These are phyloP conservation scores for Emmonsiellopsis sp. DNA, from an alignment of 2,329 filamentous ascomycete genomes.

Conservation along the genomic window DNA sequence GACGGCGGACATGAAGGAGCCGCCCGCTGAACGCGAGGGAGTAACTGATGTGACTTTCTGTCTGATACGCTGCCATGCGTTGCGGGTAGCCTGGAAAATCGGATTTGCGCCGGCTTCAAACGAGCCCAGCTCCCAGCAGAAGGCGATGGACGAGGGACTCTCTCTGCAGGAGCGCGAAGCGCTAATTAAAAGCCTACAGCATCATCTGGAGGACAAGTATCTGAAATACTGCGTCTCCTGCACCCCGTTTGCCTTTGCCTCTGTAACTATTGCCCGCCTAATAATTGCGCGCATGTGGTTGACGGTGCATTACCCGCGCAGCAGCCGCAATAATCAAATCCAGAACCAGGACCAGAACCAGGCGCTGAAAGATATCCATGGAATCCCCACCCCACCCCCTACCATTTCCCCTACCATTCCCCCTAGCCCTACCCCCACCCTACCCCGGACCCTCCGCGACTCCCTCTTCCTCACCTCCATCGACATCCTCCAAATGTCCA, in stretches of 20 bases:
- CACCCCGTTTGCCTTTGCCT: neutral
- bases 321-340: neutral
- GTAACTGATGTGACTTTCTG: neutral
- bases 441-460: too few species aligned
- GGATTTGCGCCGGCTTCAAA: neutral
- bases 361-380: too few species aligned
- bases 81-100: neutral
- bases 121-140: neutral
- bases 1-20: neutral
- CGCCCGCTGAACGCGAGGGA: neutral
- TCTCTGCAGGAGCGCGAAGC: neutral
- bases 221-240: neutral
- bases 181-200: neutral
- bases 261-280: neutral
- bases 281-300: neutral
- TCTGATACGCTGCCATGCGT: neutral
- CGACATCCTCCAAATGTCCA: too few species aligned
- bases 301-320: neutral
- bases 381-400: too few species aligned
- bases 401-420: too few species aligned
- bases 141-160: neutral
- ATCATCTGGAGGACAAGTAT: neutral
- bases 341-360: too few species aligned
- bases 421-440: too few species aligned
- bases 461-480: too few species aligned